Conservation (phyloP, 2,329 filamentous ascomycete species). For the Ascochyta lentis region DNA sequence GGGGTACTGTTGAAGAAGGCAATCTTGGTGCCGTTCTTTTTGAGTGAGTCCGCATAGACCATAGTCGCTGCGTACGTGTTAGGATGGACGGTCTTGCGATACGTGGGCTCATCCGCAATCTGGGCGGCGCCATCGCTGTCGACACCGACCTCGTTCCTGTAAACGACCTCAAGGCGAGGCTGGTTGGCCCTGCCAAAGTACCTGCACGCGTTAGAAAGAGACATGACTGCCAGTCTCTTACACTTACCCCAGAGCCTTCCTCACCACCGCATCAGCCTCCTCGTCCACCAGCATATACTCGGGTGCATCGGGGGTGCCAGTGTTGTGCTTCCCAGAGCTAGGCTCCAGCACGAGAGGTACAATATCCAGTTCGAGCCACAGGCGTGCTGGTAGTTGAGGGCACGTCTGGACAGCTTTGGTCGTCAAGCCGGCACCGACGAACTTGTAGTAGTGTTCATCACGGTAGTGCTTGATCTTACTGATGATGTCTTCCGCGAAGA, state of each 20-base stretch:
- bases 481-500: conserved; percentile 66
- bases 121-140: conserved; percentile 70
- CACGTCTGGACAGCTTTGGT: conserved; percentile 64
- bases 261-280: conserved; percentile 79
- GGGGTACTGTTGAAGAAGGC: conserved; percentile 83
- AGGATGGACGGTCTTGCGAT: conserved; percentile 65
- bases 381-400: conserved; percentile 69
- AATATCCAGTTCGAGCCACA: conserved; percentile 80
- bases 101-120: conserved; percentile 64
- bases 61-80: conserved; percentile 71
- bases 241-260: conserved; percentile 76
- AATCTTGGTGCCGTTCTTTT: conserved; percentile 68
- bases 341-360: conserved; percentile 69
- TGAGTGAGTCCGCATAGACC: conserved; percentile 68
- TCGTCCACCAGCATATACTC: conserved; percentile 72
- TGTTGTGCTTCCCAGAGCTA: conserved; percentile 15
- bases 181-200: conserved; percentile 75
- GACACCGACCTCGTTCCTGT: conserved; percentile 72
- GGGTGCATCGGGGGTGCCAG: conserved; percentile 45
- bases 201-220: conserved; percentile 6
- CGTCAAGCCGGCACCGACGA: conserved; percentile 76
- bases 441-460: conserved; percentile 72
- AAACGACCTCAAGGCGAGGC: conserved; percentile 71
- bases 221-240: neutral
- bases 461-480: conserved; percentile 65